phyloP scores from a whole-genome alignment of 176 grass and related monocot genomes.

The Alloteropsis semialata region DNA sequence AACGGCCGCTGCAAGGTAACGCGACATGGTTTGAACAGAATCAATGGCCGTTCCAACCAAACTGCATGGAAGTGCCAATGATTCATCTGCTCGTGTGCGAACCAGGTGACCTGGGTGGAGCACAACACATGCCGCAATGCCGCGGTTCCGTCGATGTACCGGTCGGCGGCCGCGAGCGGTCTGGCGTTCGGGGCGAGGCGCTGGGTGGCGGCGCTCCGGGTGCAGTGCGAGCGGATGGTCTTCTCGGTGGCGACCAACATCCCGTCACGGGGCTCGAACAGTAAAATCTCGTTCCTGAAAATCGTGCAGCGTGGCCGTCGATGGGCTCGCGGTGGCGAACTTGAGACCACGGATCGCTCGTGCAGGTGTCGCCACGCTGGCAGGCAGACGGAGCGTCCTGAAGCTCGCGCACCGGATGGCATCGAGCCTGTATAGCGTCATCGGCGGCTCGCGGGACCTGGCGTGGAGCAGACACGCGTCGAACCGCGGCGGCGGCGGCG shows the following conservation, averaged over 20 bases:
- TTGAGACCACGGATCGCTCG: not conserved
- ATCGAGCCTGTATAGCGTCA: conserved; percentile 45
- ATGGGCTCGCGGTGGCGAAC: not conserved
- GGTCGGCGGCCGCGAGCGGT: conserved; percentile 38
- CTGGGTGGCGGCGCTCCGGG: conserved; percentile 66
- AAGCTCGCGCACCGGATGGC: conserved; percentile 74
- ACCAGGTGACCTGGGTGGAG: conserved; percentile 74
- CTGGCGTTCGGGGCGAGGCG: conserved; percentile 76
- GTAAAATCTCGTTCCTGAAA: not conserved
- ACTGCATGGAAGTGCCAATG: not conserved
- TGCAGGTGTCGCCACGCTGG: conserved; percentile 60
- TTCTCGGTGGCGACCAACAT: conserved; percentile 86
- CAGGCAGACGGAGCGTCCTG: conserved; percentile 81
- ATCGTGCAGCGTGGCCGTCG: not conserved
- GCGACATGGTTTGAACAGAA: not conserved
- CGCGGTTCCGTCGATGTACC: conserved; percentile 44
- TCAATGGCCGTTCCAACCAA: not conserved
- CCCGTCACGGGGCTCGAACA: conserved; percentile 57
- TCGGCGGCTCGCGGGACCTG: conserved; percentile 41
- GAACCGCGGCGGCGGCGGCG: not conserved
- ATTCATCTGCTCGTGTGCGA: not conserved
- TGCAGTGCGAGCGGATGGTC: conserved; percentile 74
- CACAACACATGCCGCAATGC: conserved; percentile 50
- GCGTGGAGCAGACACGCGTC: conserved; percentile 34
- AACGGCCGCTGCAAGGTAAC: conserved; percentile 72